Base-by-base conservation (phyloP, 139 green algal genomes). In the Auxenochlorella pyrenoidosa region DNA sequence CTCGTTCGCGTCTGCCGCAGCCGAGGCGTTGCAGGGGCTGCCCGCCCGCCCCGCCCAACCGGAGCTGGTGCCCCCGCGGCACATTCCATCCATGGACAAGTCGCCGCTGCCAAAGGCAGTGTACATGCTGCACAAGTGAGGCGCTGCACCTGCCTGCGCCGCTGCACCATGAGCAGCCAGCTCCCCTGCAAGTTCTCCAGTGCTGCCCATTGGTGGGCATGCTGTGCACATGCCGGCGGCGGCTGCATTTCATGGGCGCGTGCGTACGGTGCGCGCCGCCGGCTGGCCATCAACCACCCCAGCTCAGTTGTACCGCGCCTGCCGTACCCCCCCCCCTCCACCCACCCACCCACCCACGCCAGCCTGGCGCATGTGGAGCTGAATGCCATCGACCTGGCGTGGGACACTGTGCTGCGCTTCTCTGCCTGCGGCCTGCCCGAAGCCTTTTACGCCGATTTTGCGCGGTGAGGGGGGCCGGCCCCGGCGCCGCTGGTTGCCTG, bases 381-480 rank as follows among this genome's bases (percentile, higher is more conserved):
- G 44, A 98, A 98, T 79, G 96, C 96, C 19, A 95, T 98, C 19
- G 95, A 98, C 88, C 88, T 98, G 59, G 96, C 96, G 21, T 97
- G 93, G 95, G 95, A 98, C 90, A 97, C 95, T 0, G 91, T 97
- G 21, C 94, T 91, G 15, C 89, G 95, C 22, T 98, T 95, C 77
- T 93, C 92, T 2, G 36, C 82, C 54, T 68, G 93, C 8, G 36
- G 72, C 5, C 81, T 95, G 75, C 90, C 89, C 0, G 73, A 86
- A 24, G 60, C 54, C 21, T 98, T 98, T 83, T 97, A 95, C 51
- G 84, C 89, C 65, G 96, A 98, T 89, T 98, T 98, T 94, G 93
- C 93, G 0, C 79, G 84, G 84, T 83, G 73, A 10, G 83, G 79
- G 36, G 36, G 34, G 15, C 5, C 5, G 32, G 3, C 41, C 8